These are phyloP conservation scores for Didymella exigua DNA, from an alignment of 2,329 filamentous ascomycete species.

Conservation along the genomic window DNA sequence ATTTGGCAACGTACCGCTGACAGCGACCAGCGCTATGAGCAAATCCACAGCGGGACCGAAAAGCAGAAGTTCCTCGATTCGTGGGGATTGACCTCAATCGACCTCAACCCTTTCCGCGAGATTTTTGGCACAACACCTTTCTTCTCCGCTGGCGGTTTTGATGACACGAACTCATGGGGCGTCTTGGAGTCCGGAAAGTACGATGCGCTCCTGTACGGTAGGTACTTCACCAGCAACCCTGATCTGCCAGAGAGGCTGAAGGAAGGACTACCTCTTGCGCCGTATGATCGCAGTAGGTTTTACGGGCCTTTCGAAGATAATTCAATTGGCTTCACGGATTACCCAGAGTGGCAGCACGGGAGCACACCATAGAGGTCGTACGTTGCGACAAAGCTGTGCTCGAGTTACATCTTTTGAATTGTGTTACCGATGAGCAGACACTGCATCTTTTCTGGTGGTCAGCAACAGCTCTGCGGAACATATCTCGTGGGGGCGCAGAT, in stretches of 20 bases:
- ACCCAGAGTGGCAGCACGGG: constrained; percentile 12
- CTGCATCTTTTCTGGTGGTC: no score
- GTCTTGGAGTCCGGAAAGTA: constrained; percentile 50
- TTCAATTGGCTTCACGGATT: constrained; percentile 28
- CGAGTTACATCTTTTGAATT: no score
- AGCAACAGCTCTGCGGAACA: no score
- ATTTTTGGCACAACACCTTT: constrained; percentile 61
- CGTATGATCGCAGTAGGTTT: constrained; percentile 46
- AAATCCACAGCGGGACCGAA: constrained; percentile 56
- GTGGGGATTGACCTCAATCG: constrained; percentile 55
- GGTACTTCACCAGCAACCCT: constrained; percentile 54
- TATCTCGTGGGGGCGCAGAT: no score
- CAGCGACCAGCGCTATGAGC: constrained; percentile 52
- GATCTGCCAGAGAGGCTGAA: constrained; percentile 51
- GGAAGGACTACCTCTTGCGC: constrained; percentile 42
- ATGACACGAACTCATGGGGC: constrained; percentile 57
- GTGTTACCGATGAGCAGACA: no score
- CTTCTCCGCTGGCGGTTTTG: constrained; percentile 61
- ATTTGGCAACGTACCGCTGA: constrained; percentile 39
- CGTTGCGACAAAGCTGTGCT: background rate
- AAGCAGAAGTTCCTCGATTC: constrained; percentile 57
- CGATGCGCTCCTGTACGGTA: constrained; percentile 50
- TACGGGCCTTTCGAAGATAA: constrained; percentile 30
- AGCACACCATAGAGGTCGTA: background rate
- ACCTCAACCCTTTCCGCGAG: constrained; percentile 55